phyloP scores from a whole-genome alignment of 768 basidiomycete species.

The Mycena crocata region DNA sequence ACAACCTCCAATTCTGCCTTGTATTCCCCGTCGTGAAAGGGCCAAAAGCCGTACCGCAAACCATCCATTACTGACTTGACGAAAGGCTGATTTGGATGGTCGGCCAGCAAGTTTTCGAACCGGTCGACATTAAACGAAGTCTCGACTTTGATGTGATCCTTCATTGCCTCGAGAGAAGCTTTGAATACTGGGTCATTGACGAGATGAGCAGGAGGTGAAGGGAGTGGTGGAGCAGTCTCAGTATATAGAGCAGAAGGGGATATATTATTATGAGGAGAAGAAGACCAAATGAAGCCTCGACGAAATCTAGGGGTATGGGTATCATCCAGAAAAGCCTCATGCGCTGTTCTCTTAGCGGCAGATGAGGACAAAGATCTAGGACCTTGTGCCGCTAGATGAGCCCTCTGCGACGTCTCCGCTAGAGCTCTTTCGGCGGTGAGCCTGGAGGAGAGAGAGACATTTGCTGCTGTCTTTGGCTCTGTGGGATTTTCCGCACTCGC shows the following conservation, averaged over 20 bases:
- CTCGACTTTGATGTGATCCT: slow-evolving; percentile 36
- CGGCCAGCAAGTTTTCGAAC: slow-evolving; percentile 33
- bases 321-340: slow-evolving; percentile 6
- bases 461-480: slow-evolving; percentile 21
- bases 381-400: slow-evolving; percentile 44
- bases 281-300: slow-evolving; percentile 27
- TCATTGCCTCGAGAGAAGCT: slow-evolving; percentile 20
- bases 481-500: slow-evolving; percentile 25
- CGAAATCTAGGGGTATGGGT: slow-evolving; percentile 18
- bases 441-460: slow-evolving; percentile 6
- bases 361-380: slow-evolving; percentile 38
- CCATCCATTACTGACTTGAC: slow-evolving; percentile 39
- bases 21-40: slow-evolving; percentile 41
- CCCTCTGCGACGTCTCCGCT: slow-evolving; percentile 37
- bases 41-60: slow-evolving; percentile 48
- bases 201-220: slow-evolving; percentile 27
- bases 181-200: slow-evolving; percentile 10
- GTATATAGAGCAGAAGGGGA: slow-evolving; percentile 27
- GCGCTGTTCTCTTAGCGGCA: slow-evolving; percentile 10
- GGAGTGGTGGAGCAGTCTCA: slow-evolving; percentile 26
- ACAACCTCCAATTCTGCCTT: neutral
- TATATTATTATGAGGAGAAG: slow-evolving; percentile 13
- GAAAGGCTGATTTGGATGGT: slow-evolving; percentile 45
- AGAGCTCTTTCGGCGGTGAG: neutral
- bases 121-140: slow-evolving; percentile 42